phyloP scores from a whole-genome alignment of 140 eudicot genomes.

The Eryngium alpinum region DNA sequence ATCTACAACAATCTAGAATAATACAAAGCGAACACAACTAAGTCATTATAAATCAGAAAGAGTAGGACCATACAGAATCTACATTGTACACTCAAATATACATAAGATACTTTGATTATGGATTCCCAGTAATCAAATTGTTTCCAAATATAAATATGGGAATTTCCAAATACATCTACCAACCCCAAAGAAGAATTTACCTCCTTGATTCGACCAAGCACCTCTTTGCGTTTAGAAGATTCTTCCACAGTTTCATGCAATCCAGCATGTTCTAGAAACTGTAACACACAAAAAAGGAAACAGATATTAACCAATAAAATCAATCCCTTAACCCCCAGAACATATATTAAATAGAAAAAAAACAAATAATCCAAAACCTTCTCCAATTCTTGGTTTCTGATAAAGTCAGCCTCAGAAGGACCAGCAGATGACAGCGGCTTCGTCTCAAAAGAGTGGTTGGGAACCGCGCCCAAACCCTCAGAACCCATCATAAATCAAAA shows the following conservation, averaged over 20 bases:
- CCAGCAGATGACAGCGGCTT: constrained; percentile 72
- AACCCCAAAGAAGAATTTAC: not conserved
- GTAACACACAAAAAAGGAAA: not conserved
- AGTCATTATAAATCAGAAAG: too few relatives aligned
- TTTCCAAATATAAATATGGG: too few relatives aligned
- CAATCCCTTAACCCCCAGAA: not conserved
- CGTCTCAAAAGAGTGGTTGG: constrained; percentile 59
- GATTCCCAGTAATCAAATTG: too few relatives aligned
- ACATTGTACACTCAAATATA: too few relatives aligned
- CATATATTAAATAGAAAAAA: not conserved
- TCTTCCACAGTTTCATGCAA: not conserved
- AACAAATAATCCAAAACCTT: constrained; percentile 32
- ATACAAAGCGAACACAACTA: too few relatives aligned
- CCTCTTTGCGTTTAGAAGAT: not conserved
- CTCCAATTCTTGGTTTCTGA: constrained; percentile 49
- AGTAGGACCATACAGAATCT: too few relatives aligned
- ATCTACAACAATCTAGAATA: too few relatives aligned
- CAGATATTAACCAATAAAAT: not conserved
- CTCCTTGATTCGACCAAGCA: not conserved
- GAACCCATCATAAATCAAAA: constrained; percentile 38
- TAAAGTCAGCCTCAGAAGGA: constrained; percentile 47
- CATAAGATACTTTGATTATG: too few relatives aligned
- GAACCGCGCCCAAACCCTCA: constrained; percentile 33
- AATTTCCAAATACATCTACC: too few relatives aligned
- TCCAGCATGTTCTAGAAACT: not conserved